Evolutionary conservation across 225 moss, liverwort and hornwort genomes (phyloP), one percentile per base, ranked within the genome.

Genomic region (Lunularia cruciata): DNA sequence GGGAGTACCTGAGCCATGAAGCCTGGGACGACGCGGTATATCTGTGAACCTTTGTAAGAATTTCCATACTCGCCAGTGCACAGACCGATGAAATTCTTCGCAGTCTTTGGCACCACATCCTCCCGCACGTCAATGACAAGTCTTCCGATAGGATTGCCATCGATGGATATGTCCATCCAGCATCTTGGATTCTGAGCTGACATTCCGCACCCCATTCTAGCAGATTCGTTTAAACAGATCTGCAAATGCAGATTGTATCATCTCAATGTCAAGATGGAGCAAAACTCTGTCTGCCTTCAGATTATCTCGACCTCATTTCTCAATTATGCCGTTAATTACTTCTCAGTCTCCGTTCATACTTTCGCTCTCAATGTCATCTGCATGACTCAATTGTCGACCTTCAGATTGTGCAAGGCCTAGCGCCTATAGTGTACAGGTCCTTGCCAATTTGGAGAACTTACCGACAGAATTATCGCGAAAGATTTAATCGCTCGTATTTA

Each of bases 61-160:
- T 87, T 86, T 8, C 86, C 87, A 75, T 85, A 80, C 56, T 90
- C 90, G 31, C 84, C 87, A 33, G 80, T 80, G 35, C 90, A 90
- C 46, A 90, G 82, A 32, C 78, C 76, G 58, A 87, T 83, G 60
- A 90, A 90, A 71, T 90, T 90, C 36, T 85, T 86, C 20, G 82
- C 86, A 5, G 90, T 90, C 57, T 75, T 87, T 32, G 90, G 90
- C 19, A 90, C 90, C 74, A 85, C 82, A 77, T 90, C 90, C 31
- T 76, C 67, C 68, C 87, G 87, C 74, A 90, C 66, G 71, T 90
- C 80, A 38, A 90, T 75, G 71, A 87, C 76, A n/a, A 90, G 73
- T 57, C 87, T 87, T 55, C 90, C 90, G 70, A 90, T 81, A 53
- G 83, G 72, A 66, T 73, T 78, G 46, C 78, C 87, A 67, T 87